A percentile compares a stretch with the other conserved stretches of the same genome.
phyloP scores from a whole-genome alignment of 2,329 filamentous ascomycete genomes.

The Botrytis porri region DNA sequence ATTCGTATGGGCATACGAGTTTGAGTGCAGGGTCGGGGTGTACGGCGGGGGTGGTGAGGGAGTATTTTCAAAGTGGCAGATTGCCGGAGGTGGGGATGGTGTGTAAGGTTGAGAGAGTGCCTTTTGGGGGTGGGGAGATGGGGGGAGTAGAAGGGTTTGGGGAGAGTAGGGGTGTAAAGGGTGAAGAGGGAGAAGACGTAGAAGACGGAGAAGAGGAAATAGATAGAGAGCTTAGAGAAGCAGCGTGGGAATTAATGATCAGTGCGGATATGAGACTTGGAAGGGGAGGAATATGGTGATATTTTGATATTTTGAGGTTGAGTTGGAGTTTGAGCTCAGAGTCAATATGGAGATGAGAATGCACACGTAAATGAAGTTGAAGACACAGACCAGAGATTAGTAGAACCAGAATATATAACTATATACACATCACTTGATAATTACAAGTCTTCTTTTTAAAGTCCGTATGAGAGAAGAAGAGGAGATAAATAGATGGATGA shows the following conservation, averaged over 20 bases:
- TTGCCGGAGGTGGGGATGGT: background rate
- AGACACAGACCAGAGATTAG: too few species aligned
- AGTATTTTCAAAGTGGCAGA: background rate
- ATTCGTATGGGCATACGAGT: constrained; percentile 44
- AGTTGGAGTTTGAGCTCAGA: too few species aligned
- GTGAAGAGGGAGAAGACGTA: background rate
- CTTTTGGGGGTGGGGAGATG: background rate
- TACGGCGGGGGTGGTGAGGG: background rate
- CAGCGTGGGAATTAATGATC: background rate
- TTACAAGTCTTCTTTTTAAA: too few species aligned
- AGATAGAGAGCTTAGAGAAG: background rate
- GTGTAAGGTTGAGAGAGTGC: background rate
- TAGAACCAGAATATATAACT: too few species aligned
- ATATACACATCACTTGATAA: too few species aligned
- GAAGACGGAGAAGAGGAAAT: background rate
- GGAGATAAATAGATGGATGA: too few species aligned
- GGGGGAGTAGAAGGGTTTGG: accelerated
- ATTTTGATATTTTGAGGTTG: background rate
- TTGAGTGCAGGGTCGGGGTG: background rate
- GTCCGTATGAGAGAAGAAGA: too few species aligned
- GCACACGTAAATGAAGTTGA: too few species aligned
- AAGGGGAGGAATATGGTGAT: background rate
- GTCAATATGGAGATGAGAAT: too few species aligned
- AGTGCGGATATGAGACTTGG: background rate
- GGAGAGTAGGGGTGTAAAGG: accelerated